These are phyloP conservation scores for Saitozyma sp. DNA, from an alignment of 768 basidiomycete species.

Conservation along the genomic window DNA sequence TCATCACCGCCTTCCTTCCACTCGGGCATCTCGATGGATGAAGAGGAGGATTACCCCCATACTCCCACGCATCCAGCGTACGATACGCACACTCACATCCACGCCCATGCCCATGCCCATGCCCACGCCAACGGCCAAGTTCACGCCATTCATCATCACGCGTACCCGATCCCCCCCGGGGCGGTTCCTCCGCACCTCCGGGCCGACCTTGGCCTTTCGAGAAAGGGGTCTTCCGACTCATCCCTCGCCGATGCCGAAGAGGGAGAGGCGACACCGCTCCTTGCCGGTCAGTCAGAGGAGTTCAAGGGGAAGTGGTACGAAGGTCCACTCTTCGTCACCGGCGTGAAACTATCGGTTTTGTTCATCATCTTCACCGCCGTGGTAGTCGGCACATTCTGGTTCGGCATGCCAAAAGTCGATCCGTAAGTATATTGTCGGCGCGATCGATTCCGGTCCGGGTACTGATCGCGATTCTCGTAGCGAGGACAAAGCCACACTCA, in stretches of 20 bases:
- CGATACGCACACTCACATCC: too few relatives aligned
- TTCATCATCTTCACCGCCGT: conserved; percentile 69
- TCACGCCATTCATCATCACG: not conserved
- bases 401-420: conserved; percentile 75
- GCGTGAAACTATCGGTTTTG: conserved; percentile 76
- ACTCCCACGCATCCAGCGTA: not conserved
- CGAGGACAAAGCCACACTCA: conserved; percentile 71
- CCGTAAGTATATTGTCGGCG: conserved; percentile 58
- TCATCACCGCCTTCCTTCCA: not conserved
- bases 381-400: conserved; percentile 75
- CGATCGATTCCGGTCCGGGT: conserved; percentile 20
- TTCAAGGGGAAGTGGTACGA: conserved; percentile 36
- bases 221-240: conserved; percentile 6
- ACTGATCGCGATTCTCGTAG: conserved; percentile 7
- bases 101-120: too few relatives aligned
- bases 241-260: conserved; percentile 31
- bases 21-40: not conserved
- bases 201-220: conserved; percentile 1
- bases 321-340: conserved; percentile 71
- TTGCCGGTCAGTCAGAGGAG: conserved; percentile 10
- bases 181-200: conserved; percentile 7
- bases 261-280: conserved; percentile 30
- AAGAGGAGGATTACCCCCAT: not conserved
- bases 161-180: not conserved
- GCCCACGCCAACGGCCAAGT: too few relatives aligned